A percentile compares a stretch with the other conserved stretches of the same genome.
phyloP scores from a whole-genome alignment of 2,329 filamentous ascomycete species.

The Cryphonectria naterciae region DNA sequence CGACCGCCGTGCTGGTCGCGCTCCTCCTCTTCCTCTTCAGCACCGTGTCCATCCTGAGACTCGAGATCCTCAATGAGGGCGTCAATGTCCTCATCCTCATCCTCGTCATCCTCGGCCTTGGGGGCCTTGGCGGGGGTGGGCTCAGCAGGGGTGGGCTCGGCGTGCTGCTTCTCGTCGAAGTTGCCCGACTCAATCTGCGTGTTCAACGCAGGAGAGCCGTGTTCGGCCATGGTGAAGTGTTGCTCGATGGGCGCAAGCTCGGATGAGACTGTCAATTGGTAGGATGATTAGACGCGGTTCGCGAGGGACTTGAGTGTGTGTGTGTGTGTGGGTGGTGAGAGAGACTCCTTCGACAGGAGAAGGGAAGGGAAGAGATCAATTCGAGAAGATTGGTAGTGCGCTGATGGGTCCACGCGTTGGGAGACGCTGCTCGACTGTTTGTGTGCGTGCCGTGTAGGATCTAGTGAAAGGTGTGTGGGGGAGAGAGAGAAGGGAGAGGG shows the following conservation, averaged over 20 bases:
- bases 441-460: constrained; percentile 4
- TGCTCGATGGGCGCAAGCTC: constrained; percentile 29
- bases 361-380: not conserved
- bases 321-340: not conserved
- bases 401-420: not conserved
- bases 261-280: constrained; percentile 30
- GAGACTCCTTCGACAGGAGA: not conserved
- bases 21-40: constrained; percentile 61
- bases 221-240: constrained; percentile 57
- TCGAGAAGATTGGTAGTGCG: not conserved
- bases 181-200: constrained; percentile 67
- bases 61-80: constrained; percentile 86
- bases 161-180: constrained; percentile 66
- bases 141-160: constrained; percentile 38
- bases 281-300: constrained; percentile 31
- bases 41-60: constrained; percentile 72
- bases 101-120: constrained; percentile 62
- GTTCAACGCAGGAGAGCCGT: constrained; percentile 61
- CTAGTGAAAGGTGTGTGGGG: not conserved
- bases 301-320: not conserved
- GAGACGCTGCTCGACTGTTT: not conserved
- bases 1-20: constrained; percentile 55
- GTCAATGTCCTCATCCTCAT: constrained; percentile 84
- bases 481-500: not conserved
- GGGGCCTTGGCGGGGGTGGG: constrained; percentile 43